Evolutionary conservation across 495 filamentous ascomycete species (phyloP).

Genomic region (Aspergillus cristatus): DNA sequence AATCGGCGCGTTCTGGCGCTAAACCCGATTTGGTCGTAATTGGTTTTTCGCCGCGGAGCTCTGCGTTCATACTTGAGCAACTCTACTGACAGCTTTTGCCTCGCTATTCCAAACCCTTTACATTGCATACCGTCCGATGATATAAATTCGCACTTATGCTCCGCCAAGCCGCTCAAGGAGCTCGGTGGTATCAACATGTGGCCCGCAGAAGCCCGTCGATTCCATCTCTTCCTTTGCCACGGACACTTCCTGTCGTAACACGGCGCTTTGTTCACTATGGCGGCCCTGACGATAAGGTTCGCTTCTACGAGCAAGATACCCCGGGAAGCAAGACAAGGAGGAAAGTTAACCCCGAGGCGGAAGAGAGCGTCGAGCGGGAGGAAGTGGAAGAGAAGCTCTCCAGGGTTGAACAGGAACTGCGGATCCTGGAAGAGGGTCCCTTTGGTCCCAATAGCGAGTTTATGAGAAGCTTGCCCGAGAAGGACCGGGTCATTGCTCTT

Average conservation of each 20-base stretch:
- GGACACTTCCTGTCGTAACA: conserved; percentile 26
- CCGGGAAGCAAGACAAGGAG: conserved; percentile 24
- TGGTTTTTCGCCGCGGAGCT: conserved; percentile 4
- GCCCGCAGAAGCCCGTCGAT: conserved; percentile 23
- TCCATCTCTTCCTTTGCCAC: conserved; percentile 13
- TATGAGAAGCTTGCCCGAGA: conserved; percentile 30
- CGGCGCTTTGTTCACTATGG: conserved; percentile 27
- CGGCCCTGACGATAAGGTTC: conserved; percentile 36
- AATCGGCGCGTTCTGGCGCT: conserved; percentile 1
- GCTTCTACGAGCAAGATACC: conserved; percentile 34
- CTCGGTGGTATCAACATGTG: conserved; percentile 37
- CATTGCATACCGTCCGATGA: conserved; percentile 18
- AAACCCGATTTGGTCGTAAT: conserved; percentile 8
- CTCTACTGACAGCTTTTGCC: not conserved
- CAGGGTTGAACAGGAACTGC: conserved; percentile 47
- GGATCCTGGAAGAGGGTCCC: conserved; percentile 32
- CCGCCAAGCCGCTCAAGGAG: conserved; percentile 37
- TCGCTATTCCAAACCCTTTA: not conserved
- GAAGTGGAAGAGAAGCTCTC: conserved; percentile 36
- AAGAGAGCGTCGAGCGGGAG: conserved; percentile 37
- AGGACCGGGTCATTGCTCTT: conserved; percentile 30
- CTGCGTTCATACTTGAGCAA: conserved; percentile 1
- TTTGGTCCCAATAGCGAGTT: conserved; percentile 35
- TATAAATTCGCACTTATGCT: conserved; percentile 34
- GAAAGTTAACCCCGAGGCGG: conserved; percentile 41